Evolutionary conservation across 1,139 yeast species (phyloP).

Genomic region (Saccharomyces hybrid): DNA sequence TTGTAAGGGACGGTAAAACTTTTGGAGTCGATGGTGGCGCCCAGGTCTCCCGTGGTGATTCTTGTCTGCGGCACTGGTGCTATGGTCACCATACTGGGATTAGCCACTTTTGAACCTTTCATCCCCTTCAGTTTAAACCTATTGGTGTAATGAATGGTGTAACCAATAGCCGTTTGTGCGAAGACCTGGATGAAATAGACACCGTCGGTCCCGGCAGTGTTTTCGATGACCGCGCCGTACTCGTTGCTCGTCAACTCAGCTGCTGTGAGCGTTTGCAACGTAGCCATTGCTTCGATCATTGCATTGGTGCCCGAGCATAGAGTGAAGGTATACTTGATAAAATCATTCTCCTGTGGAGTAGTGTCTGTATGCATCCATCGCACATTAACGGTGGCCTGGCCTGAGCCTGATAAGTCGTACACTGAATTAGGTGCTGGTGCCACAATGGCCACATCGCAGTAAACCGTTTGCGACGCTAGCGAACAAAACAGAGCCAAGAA

Average conservation of each 20-base stretch:
- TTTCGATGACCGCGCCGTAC: constrained; percentile 38
- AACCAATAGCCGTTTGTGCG: constrained; percentile 38
- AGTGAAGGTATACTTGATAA: constrained; percentile 43
- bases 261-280: constrained; percentile 31
- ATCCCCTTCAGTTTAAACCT: constrained; percentile 62
- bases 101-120: constrained; percentile 49
- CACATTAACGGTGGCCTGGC: constrained; percentile 40
- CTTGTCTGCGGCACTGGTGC: constrained; percentile 35
- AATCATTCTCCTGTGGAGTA: constrained; percentile 40
- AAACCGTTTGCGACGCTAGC: constrained; percentile 2
- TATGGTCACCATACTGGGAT: constrained; percentile 23
- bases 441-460: constrained; percentile 45
- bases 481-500: not conserved
- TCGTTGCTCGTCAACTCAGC: constrained; percentile 26
- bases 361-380: constrained; percentile 53
- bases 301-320: constrained; percentile 66
- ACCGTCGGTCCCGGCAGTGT: constrained; percentile 51
- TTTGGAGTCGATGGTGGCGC: constrained; percentile 23
- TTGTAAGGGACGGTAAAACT: constrained; percentile 57
- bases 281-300: constrained; percentile 39
- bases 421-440: constrained; percentile 43
- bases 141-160: constrained; percentile 63
- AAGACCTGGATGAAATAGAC: constrained; percentile 60
- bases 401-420: constrained; percentile 41
- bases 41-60: constrained; percentile 33